Evolutionary conservation across 2,329 filamentous ascomycete species (phyloP), one percentile per base, ranked within the genome.

Genomic region (Fusarium veterinarium): DNA sequence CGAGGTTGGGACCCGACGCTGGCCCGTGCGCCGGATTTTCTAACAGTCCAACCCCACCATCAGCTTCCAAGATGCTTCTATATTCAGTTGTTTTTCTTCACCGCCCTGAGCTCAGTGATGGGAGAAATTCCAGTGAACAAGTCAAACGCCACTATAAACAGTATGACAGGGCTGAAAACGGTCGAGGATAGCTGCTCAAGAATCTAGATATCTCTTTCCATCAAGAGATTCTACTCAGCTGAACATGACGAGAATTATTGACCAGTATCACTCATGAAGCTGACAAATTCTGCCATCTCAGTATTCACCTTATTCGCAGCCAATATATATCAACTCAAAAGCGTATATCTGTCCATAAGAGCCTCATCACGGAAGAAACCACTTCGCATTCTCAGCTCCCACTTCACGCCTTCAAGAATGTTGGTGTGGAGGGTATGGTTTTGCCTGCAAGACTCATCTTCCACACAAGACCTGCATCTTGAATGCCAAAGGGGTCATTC

Each of bases 1-100:
- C 44, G 72, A 67, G 60, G 66, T 23, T 67, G 72, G 75, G 67
- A 65, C 57, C 67, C 20, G 41, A 38, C 1, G 25, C 25, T 74
- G 77, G 78, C 48, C 74, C 75, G 76, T 79, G 77, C 76, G 20
- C 25, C 52, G 42, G 44, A 41, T 59, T 73, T 72, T 70, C 57
- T 42, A 57, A 69, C 67, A 57, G 49, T 51, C 67, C 52, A 57
- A 74, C 67, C 55, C 75, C 72, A 77, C 75, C 44, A 60, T 60
- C 44, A 33, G 38, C 62, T 72, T 75, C 64, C 62, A 55, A 45
- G 46, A 55, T 61, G 63, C 67, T 70, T 65, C 61, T 64, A 55
- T 55, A 67, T 71, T 41, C 64, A 73, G 72, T 69, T 71, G 46
- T 55, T 67, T 56, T 60, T 60, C 64, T 68, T 71, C 71, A 76